Base-by-base conservation (phyloP, 2,329 filamentous ascomycete genomes). In the Botrytis tulipae region DNA sequence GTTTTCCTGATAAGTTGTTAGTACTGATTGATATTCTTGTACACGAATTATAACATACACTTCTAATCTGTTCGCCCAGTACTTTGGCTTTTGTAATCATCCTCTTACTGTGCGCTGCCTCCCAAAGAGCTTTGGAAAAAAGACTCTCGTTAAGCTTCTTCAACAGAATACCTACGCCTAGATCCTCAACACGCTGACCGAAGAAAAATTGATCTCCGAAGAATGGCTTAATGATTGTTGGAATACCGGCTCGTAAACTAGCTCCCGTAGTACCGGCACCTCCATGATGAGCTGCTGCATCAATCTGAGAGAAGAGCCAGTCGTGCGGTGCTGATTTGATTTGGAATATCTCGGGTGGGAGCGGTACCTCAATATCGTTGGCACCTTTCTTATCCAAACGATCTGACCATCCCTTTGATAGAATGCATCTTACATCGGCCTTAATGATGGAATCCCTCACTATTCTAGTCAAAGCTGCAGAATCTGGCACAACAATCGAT, bases 121-220 rank as follows among this genome's bases (percentile, higher is more conserved):
- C 92, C 95, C 94, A 98, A 12, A 99, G 84, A 0, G 95, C 94
- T 73, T 93, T 87, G 25, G 93, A 92, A 78, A 99, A 95, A 54
- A 91, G 88, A 76, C 89, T 92, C n/a, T 93, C 91, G 35, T 96
- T 97, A 85, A 97, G 90, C 82, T 93, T 96, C 85, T 92, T 94
- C 78, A 99, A 86, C 80, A 91, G 93, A 32, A 97, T 91, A 0
- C 96, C 96, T 3, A 98, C 96, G 0, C 96, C 95, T 9, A 99
- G 86, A 79, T 98, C 95, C 82, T 98, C 94, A 1, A 98, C 92
- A 6, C 96, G 88, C 44, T 87, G 89, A 10, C 94, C 96, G 79
- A 97, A 98, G 85, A 99, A 99, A 86, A 92, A 98, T 81, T 99
- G 96, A 79, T 99, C 96, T 8, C 96, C 96, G 80, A 99, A 99